Conservation (phyloP, 768 basidiomycete species). For the Tricholoma hemisulphureum region DNA sequence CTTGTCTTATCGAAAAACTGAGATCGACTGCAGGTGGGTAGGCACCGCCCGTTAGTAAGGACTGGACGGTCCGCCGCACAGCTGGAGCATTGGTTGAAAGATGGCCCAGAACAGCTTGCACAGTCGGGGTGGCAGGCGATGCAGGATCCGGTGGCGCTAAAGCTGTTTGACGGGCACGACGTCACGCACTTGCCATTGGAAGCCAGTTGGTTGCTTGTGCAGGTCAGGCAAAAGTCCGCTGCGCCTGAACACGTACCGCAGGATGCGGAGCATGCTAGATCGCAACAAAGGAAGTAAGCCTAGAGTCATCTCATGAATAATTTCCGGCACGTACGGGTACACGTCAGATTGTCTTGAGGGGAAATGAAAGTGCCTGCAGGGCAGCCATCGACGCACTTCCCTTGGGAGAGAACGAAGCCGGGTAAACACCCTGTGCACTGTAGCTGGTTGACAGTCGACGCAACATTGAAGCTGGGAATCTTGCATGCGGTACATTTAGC, state of each 20-base stretch:
- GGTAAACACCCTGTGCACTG: slow-evolving; percentile 79
- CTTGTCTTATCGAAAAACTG: slow-evolving; percentile 72
- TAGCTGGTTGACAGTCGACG: slow-evolving; percentile 60
- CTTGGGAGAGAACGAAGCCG: slow-evolving; percentile 71
- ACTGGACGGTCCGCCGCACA: slow-evolving; percentile 71
- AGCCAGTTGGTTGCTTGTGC: slow-evolving; percentile 63
- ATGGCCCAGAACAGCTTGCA: slow-evolving; percentile 73
- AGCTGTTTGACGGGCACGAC: slow-evolving; percentile 71
- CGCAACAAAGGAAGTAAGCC: background rate
- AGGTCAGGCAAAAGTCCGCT: slow-evolving; percentile 71
- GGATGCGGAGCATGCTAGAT: slow-evolving; percentile 61
- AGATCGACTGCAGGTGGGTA: slow-evolving; percentile 69
- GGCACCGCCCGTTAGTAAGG: slow-evolving; percentile 71
- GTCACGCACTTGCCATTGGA: slow-evolving; percentile 72
- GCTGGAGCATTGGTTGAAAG: slow-evolving; percentile 75
- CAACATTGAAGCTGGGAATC: slow-evolving; percentile 65
- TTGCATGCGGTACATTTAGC: slow-evolving; percentile 76
- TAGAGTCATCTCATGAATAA: background rate
- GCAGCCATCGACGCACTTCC: slow-evolving; percentile 67
- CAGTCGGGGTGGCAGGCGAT: slow-evolving; percentile 84
- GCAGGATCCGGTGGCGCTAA: slow-evolving; percentile 66
- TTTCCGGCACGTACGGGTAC: slow-evolving; percentile 43
- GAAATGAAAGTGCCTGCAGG: slow-evolving; percentile 71
- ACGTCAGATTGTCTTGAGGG: slow-evolving; percentile 71
- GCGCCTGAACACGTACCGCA: slow-evolving; percentile 72